Conservation (phyloP, 495 filamentous ascomycete species). For the Rhizodiscina lignyota region DNA sequence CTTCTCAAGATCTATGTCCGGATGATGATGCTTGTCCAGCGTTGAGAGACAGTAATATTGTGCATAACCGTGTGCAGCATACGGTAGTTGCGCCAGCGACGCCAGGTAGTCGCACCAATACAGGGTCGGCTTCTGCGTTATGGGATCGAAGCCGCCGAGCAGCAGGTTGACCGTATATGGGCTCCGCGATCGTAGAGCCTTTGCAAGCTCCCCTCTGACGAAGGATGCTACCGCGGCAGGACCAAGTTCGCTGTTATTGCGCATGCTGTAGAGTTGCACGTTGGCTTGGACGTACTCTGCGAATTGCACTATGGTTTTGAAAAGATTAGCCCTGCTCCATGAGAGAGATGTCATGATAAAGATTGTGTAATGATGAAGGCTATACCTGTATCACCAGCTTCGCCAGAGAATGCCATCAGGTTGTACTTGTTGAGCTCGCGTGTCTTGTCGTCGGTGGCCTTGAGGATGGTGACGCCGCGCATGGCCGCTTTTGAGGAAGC, state of each 20-base stretch:
- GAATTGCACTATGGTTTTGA: conserved; percentile 73
- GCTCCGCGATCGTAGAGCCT: conserved; percentile 72
- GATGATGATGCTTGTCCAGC: conserved; percentile 95
- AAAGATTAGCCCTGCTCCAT: not conserved
- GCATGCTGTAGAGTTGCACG: conserved; percentile 94
- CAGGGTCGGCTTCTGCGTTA: conserved; percentile 69
- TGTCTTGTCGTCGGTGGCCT: conserved; percentile 94
- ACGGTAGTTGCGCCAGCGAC: conserved; percentile 69
- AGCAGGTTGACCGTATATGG: conserved; percentile 94
- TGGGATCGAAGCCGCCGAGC: conserved; percentile 78
- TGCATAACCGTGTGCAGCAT: conserved; percentile 94
- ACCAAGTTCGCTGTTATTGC: conserved; percentile 79
- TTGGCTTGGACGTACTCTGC: conserved; percentile 99
- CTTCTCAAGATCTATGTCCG: conserved; percentile 72
- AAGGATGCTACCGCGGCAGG: conserved; percentile 81
- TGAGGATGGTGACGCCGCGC: conserved; percentile 91
- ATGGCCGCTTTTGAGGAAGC: conserved; percentile 95
- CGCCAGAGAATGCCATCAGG: conserved; percentile 90
- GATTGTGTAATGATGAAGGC: conserved; percentile 1
- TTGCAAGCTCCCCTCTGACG: conserved; percentile 80
- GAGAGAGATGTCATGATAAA: too few relatives aligned
- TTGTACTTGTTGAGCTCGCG: conserved; percentile 77
- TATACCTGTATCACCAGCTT: conserved; percentile 88
- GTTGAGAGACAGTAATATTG: conserved; percentile 97
- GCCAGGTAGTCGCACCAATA: conserved; percentile 98